Percentiles rank a stretch among this genome's conserved stretches.
phyloP scores from a whole-genome alignment of 1,139 yeast species.

The Yamadazyma siamensis region DNA sequence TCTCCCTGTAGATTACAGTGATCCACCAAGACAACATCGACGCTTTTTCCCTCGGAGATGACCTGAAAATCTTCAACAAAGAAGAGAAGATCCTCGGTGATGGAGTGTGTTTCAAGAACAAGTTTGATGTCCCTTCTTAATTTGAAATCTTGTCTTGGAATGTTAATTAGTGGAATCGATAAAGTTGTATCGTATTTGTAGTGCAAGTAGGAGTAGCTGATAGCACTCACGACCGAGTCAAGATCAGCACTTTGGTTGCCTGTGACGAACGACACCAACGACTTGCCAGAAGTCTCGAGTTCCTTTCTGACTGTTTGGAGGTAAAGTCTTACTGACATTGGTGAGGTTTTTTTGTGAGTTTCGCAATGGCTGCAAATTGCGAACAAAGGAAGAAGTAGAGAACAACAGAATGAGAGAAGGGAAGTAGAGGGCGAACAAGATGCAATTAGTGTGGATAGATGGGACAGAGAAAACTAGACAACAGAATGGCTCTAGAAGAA shows the following conservation, averaged over 20 bases:
- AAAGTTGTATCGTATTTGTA: conserved; percentile 18
- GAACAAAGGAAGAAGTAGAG: no score
- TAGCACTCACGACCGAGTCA: conserved; percentile 79
- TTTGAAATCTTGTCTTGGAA: conserved; percentile 60
- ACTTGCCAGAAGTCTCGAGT: conserved; percentile 3
- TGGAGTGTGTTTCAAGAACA: conserved; percentile 47
- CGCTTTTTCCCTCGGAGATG: conserved; percentile 6
- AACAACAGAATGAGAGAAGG: no score
- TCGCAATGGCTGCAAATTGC: not conserved
- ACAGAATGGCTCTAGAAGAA: no score
- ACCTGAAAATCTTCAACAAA: conserved; percentile 61
- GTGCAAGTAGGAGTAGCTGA: conserved; percentile 63
- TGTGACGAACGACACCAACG: conserved; percentile 50
- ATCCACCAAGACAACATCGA: conserved; percentile 67
- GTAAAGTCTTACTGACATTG: conserved; percentile 13
- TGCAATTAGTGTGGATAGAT: no score
- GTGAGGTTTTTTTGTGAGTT: not conserved
- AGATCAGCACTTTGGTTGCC: conserved; percentile 87
- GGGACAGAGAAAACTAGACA: no score
- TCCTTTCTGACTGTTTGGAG: conserved; percentile 9
- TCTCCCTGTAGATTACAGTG: conserved; percentile 72
- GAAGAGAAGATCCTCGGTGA: conserved; percentile 49
- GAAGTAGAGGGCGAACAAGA: no score
- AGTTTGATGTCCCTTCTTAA: conserved; percentile 69
- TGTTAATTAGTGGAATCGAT: conserved; percentile 68